Base-by-base conservation (phyloP, 2,329 filamentous ascomycete species). In the Trichoderma simmonsii region DNA sequence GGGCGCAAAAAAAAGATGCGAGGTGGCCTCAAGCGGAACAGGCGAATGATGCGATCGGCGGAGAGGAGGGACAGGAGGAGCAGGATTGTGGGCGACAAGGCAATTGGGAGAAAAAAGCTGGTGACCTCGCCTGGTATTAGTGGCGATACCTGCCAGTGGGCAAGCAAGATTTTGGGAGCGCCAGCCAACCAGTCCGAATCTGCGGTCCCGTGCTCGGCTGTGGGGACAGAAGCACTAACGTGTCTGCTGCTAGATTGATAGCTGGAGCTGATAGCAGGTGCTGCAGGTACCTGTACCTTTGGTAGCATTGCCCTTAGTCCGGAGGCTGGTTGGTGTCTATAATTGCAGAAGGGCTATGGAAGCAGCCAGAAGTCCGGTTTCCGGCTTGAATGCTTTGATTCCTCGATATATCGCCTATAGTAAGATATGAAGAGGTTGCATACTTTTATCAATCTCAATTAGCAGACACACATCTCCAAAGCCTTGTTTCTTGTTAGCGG, bases 141-240 rank as follows among this genome's bases (percentile, higher is more conserved):
- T 72, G 70, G 61, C 70, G 48, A 56, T 72, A 66, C 32, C 30
- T 43, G 48, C 48, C 18, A 34, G 1, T 36, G 34, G 34, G 14
- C 34, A 36, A 36, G 34, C 34, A 15, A 56, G 36, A 54, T 60
- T 64, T 65, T 64, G 69, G 39, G 12, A 14, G 21, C 48, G 34
- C 51, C 65, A 57, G 54, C 67, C 67, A 70, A 62, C 67, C 59
- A 70, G 36, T 34, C 36, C 28, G 36, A 62, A 62, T 56, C 39
- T 64, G 60, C 48, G 43, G 60, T 59, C 68, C 66, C 66, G 66
- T 70, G 66, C 51, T 71, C 56, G 34, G 69, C 51, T 34, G 60
- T 48, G 61, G 60, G 48, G 60, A 59, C 51, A n/a, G 43, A 18
- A 67, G 51, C 51, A 67, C 61, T 64, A 64, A 64, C 39, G 39